Conservation (phyloP, 768 basidiomycete species). For the Russula compacta region DNA sequence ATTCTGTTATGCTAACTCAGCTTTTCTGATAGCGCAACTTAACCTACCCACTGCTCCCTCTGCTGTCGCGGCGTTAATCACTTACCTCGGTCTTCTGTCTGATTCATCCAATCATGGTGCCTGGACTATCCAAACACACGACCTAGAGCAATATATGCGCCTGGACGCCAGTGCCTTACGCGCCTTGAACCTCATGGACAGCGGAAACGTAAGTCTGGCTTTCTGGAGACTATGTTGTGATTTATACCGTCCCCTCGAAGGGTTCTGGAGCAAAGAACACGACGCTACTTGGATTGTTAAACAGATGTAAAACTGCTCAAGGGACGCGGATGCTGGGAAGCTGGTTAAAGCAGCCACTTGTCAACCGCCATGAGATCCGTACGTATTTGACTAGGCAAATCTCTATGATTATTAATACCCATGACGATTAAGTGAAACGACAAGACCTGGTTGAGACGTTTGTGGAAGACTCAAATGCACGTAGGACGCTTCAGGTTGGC, state of each 20-base stretch:
- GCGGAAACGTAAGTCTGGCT: constrained; percentile 28
- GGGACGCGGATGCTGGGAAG: constrained; percentile 79
- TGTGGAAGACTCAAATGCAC: constrained; percentile 63
- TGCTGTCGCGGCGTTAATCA: constrained; percentile 71
- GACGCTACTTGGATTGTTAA: constrained; percentile 80
- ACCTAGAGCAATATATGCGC: constrained; percentile 90
- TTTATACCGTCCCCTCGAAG: constrained; percentile 25
- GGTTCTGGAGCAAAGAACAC: constrained; percentile 67
- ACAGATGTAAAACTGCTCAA: constrained; percentile 95
- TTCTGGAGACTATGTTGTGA: not conserved
- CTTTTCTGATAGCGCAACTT: constrained; percentile 54
- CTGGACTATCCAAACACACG: constrained; percentile 78
- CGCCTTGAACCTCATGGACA: constrained; percentile 80
- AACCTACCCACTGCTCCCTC: constrained; percentile 68
- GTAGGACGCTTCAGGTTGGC: constrained; percentile 64
- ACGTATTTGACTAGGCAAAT: constrained; percentile 22
- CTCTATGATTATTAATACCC: not conserved
- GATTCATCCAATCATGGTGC: constrained; percentile 73
- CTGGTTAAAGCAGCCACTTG: constrained; percentile 94
- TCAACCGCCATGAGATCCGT: constrained; percentile 92
- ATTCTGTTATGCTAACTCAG: not conserved
- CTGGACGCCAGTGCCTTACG: constrained; percentile 91
- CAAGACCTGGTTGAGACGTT: constrained; percentile 86
- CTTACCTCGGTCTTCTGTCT: constrained; percentile 70
- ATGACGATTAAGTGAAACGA: constrained; percentile 50